These are phyloP conservation scores for Polytolypa hystricis DNA, from an alignment of 2,329 filamentous ascomycete species.

Conservation along the genomic window DNA sequence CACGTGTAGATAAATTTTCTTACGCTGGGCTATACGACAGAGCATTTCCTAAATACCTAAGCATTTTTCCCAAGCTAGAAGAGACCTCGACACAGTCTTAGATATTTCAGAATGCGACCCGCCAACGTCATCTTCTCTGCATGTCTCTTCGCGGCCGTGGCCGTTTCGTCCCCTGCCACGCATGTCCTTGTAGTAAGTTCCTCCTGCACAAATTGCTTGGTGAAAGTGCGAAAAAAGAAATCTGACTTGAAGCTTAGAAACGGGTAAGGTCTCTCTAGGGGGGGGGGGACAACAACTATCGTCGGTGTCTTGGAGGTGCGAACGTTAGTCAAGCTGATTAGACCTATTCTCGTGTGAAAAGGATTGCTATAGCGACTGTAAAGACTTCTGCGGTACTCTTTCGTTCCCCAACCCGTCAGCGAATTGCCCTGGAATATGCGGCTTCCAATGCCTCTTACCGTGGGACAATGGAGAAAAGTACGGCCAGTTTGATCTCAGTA, in stretches of 20 bases:
- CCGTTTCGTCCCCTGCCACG: background rate
- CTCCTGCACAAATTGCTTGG: background rate
- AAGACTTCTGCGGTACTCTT: background rate
- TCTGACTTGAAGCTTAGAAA: constrained; percentile 1
- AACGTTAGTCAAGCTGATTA: constrained; percentile 1
- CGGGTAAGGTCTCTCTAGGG: constrained; percentile 1
- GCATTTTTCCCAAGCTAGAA: background rate
- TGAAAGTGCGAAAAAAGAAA: background rate
- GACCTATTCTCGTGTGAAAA: background rate
- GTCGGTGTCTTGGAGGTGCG: background rate
- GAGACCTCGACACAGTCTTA: no score
- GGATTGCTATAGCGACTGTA: background rate
- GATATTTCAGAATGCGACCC: constrained; percentile 1
- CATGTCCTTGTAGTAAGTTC: background rate
- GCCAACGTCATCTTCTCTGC: background rate
- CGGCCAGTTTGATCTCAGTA: background rate
- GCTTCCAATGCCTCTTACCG: background rate
- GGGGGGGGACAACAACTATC: no score
- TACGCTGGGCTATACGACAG: background rate
- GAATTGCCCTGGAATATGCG: background rate
- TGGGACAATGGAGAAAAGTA: background rate
- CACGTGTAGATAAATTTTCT: background rate
- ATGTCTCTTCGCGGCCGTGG: background rate
- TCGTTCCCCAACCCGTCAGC: no score
- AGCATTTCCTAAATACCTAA: no score